A percentile compares a stretch with the other conserved stretches of the same genome.
phyloP scores from a whole-genome alignment of 2,329 filamentous ascomycete genomes.

The Alternaria sp. region DNA sequence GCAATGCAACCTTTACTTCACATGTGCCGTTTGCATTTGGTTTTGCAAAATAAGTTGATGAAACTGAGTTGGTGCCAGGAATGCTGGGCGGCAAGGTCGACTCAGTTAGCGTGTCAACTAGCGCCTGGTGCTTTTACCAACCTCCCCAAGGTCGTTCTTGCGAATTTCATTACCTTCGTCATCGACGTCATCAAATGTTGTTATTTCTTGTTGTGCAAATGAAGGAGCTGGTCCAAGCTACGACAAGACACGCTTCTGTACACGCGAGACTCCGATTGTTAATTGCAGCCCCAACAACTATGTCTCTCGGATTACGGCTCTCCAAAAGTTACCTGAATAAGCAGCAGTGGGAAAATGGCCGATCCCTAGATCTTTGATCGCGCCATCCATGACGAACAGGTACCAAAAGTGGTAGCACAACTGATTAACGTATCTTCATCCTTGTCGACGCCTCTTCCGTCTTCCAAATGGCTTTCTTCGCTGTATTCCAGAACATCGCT shows the following conservation, averaged over 20 bases:
- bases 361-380: not conserved
- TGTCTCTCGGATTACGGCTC: not conserved
- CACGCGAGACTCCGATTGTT: not conserved
- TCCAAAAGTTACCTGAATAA: too few species aligned
- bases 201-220: not conserved
- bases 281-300: not conserved
- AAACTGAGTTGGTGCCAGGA: constrained; percentile 1
- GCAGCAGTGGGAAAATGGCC: too few species aligned
- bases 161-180: not conserved
- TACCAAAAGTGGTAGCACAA: not conserved
- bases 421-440: not conserved
- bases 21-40: not conserved
- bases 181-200: not conserved
- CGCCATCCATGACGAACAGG: not conserved
- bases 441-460: not conserved
- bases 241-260: not conserved
- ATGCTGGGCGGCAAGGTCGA: not conserved
- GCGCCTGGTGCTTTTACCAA: constrained; percentile 1
- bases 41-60: not conserved
- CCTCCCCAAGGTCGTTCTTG: not conserved
- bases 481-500: not conserved
- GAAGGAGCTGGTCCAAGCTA: not conserved
- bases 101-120: constrained; percentile 1
- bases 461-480: not conserved
- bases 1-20: not conserved